These are phyloP conservation scores for Wickerhamomyces bisporus DNA, from an alignment of 805 yeast genomes.

Conservation along the genomic window DNA sequence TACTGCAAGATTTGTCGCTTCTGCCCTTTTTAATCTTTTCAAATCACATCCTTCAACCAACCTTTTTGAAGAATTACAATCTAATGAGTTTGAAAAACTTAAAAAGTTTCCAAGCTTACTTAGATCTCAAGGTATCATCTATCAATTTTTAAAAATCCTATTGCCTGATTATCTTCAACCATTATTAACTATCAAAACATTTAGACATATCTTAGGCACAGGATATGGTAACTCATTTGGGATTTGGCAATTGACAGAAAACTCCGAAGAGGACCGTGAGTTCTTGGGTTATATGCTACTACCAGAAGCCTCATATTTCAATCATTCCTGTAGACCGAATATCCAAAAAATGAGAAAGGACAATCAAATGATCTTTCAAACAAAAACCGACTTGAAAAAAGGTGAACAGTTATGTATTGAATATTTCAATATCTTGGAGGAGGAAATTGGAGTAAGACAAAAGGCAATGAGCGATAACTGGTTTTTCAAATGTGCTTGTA, in stretches of 20 bases:
- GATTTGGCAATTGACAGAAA: conserved; percentile 47
- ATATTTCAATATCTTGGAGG: conserved; percentile 48
- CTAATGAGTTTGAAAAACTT: conserved; percentile 45
- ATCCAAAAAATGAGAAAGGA: conserved; percentile 38
- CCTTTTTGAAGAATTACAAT: conserved; percentile 40
- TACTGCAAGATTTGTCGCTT: conserved; percentile 44
- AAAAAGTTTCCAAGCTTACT: conserved; percentile 41
- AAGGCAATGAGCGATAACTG: conserved; percentile 42
- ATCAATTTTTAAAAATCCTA: conserved; percentile 39
- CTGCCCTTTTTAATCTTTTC: conserved; percentile 29
- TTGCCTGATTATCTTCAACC: conserved; percentile 32
- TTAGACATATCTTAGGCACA: conserved; percentile 48
- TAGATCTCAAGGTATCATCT: conserved; percentile 41
- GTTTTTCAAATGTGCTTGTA: conserved; percentile 57
- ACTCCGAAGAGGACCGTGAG: conserved; percentile 41
- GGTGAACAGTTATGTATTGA: conserved; percentile 55
- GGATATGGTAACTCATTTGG: conserved; percentile 70
- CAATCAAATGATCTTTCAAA: conserved; percentile 36
- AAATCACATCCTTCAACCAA: conserved; percentile 12
- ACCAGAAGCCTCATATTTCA: conserved; percentile 63
- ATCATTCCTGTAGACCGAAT: conserved; percentile 62
- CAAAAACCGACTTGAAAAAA: conserved; percentile 32
- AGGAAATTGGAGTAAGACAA: conserved; percentile 36
- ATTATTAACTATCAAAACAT: conserved; percentile 30
- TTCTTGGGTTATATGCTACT: conserved; percentile 56